Evolutionary conservation across 257 asterid species (phyloP).

Genomic region (Fraxinus excelsior): DNA sequence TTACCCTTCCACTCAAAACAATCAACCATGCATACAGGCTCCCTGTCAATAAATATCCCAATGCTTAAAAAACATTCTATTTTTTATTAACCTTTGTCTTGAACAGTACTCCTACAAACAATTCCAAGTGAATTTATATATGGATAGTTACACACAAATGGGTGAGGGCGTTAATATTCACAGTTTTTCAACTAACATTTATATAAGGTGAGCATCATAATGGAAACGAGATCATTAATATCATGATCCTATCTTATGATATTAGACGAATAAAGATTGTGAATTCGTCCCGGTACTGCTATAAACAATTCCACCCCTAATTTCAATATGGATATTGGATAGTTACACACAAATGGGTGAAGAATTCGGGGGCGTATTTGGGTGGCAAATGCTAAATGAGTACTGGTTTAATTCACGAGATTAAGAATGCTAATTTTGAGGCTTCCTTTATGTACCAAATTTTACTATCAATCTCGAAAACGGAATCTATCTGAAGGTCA

Average conservation of each 20-base stretch:
- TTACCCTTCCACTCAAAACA: conserved; percentile 5
- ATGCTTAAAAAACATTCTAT: neutral
- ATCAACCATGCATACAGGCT: neutral
- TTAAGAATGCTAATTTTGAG: no score
- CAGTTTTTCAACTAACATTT: neutral
- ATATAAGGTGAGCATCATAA: neutral
- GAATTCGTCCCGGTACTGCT: neutral
- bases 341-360: conserved; percentile 30
- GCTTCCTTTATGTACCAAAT: conserved; percentile 1
- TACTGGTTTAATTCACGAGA: conserved; percentile 36
- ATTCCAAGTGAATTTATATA: no score
- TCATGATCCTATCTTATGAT: neutral
- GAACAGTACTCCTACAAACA: neutral
- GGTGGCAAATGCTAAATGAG: conserved; percentile 18
- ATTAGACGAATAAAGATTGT: no score
- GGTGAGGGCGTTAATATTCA: no score
- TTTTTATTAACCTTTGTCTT: neutral
- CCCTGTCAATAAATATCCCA: neutral
- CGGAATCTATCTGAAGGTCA: conserved; percentile 32
- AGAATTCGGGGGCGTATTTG: conserved; percentile 3
- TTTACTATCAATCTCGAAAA: conserved; percentile 34
- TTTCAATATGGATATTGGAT: neutral
- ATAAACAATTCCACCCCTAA: neutral
- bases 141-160: no score
- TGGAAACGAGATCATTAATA: neutral